Conservation (phyloP, 805 yeast species). For the Zygoascus ofunaensis region DNA sequence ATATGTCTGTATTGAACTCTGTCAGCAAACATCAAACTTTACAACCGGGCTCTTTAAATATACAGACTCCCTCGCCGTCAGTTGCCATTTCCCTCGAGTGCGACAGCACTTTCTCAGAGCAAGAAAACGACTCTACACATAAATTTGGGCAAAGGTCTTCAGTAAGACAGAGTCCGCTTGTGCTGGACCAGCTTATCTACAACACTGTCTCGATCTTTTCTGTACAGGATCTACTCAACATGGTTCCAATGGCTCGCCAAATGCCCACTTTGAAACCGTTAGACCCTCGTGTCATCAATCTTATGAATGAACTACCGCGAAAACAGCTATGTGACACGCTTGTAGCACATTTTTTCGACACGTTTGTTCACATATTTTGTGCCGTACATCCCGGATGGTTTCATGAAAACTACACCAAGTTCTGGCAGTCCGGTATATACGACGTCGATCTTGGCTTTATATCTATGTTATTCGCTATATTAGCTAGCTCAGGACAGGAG, state of each 20-base stretch:
- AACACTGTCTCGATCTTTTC: constrained; percentile 2
- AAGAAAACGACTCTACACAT: no score
- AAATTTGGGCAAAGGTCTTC: no score
- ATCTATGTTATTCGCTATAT: background rate
- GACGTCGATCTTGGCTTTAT: constrained; percentile 3
- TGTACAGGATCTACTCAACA: background rate
- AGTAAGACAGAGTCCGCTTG: no score
- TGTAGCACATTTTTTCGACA: background rate
- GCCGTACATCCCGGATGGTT: constrained; percentile 7
- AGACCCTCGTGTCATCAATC: background rate
- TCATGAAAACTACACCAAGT: background rate
- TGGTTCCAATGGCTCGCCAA: background rate
- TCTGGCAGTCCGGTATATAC: constrained; percentile 2
- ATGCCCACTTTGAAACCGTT: constrained; percentile 1
- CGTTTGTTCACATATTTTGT: constrained; percentile 5
- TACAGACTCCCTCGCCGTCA: no score
- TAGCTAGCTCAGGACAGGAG: background rate
- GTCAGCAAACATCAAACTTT: no score
- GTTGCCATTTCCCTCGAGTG: no score
- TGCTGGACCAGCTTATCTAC: constrained; percentile 2
- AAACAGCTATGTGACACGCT: constrained; percentile 5
- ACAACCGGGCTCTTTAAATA: no score
- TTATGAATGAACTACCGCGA: constrained; percentile 5
- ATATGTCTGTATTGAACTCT: no score
- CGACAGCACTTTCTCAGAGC: no score